Evolutionary conservation across 495 filamentous ascomycete species (phyloP), one percentile per base, ranked within the genome.

Genomic region (Aspergillus coremiiformis): DNA sequence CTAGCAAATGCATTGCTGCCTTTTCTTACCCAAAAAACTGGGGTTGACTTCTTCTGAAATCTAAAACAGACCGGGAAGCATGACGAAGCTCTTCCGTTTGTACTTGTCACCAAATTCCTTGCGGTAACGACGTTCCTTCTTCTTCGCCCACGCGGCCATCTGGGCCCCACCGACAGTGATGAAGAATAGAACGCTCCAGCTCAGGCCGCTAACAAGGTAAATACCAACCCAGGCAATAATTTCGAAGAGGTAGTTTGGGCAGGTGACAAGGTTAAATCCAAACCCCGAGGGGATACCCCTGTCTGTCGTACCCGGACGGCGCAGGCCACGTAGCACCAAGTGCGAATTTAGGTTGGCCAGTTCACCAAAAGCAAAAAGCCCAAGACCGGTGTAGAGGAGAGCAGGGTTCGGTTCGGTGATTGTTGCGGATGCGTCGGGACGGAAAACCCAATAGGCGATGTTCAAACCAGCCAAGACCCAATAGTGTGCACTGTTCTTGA

Each of bases 181-280:
- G 64, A 96, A 97, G 19, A 94, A 41, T 8, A 82, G 66, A 0
- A 87, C 84, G 49, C 82, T 82, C 74, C 79, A 84, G 69, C 84
- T 94, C 68, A 88, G 78, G 47, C 78, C 81, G 54, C 84, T 87
- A 20, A 94, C 64, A 41, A 91, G 69, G 65, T 71, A 75, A 14
- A 97, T 74, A 39, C 88, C 90, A 15, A 85, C 47, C 93, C 93
- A 98, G 1, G 89, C 79, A 32, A 93, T 57, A 11, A 84, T 77
- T 76, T 98, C 93, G 62, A 95, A 98, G 71, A 91, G 79, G 71
- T 98, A 98, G 75, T 98, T 98, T 20, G 93, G 93, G 77, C 90
- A 94, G 11, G 93, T 98, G 35, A 97, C 93, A 33, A 80, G 60
- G 61, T 70, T 74, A 71, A 96, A 96, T n/a, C 90, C 89, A 50